Percentiles rank a stretch among this genome's conserved stretches.
These are phyloP conservation scores for Thermothielavioides terrestris DNA, from an alignment of 495 filamentous ascomycete species.

Conservation along the genomic window DNA sequence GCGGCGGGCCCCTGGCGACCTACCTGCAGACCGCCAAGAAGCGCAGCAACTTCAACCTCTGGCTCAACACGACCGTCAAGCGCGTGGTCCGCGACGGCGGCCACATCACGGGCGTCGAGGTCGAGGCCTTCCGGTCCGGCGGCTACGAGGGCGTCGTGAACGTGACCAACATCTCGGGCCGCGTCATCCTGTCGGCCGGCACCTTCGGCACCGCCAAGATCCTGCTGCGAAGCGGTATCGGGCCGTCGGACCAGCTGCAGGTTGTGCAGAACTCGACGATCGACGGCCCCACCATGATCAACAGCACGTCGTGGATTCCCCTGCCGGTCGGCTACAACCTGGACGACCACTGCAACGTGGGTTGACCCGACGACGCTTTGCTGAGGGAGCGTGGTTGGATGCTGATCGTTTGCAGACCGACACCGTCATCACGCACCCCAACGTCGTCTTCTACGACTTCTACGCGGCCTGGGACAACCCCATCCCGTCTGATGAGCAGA, in stretches of 20 bases:
- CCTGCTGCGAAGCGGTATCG: slow-evolving; percentile 53
- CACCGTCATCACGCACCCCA: slow-evolving; percentile 52
- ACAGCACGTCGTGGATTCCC: slow-evolving; percentile 52
- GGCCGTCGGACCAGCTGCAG: slow-evolving; percentile 52
- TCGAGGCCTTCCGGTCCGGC: slow-evolving; percentile 46
- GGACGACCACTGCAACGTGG: slow-evolving; percentile 59
- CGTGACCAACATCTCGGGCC: slow-evolving; percentile 50
- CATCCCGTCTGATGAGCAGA: slow-evolving; percentile 24
- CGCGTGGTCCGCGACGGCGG: slow-evolving; percentile 55
- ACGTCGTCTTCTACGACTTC: slow-evolving; percentile 56
- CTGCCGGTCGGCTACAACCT: slow-evolving; percentile 68
- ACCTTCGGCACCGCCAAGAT: slow-evolving; percentile 68
- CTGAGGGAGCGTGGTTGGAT: too few species aligned
- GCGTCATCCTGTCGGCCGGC: slow-evolving; percentile 61
- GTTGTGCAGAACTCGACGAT: slow-evolving; percentile 43
- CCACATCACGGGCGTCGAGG: slow-evolving; percentile 58
- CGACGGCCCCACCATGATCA: slow-evolving; percentile 48
- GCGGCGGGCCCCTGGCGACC: slow-evolving; percentile 64
- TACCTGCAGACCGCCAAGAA: slow-evolving; percentile 58
- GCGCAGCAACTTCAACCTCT: slow-evolving; percentile 58
- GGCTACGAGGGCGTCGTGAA: slow-evolving; percentile 53
- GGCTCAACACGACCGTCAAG: slow-evolving; percentile 55
- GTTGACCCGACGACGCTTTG: too few species aligned
- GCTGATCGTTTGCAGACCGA: slow-evolving; percentile 40
- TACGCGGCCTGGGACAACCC: slow-evolving; percentile 48